These are phyloP conservation scores for Juglanconis oblonga DNA, from an alignment of 2,329 filamentous ascomycete genomes.

Conservation along the genomic window DNA sequence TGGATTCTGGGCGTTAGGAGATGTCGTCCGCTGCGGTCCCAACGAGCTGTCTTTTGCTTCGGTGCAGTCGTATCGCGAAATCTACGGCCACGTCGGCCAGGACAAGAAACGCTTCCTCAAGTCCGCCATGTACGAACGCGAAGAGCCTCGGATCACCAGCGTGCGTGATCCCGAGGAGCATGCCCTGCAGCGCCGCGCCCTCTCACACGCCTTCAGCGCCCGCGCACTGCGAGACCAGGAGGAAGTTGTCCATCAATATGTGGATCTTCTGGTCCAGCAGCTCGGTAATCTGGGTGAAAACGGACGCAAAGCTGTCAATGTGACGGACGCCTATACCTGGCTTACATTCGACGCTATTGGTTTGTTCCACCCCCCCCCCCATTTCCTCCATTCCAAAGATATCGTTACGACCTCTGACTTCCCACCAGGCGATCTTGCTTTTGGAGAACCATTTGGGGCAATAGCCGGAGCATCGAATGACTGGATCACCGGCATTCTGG, in stretches of 20 bases:
- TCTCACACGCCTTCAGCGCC: conserved; percentile 27
- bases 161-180: conserved; percentile 27
- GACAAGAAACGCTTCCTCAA: conserved; percentile 14
- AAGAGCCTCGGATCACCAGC: conserved; percentile 24
- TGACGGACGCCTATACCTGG: conserved; percentile 24
- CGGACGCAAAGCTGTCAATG: conserved; percentile 18
- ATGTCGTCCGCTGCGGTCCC: conserved; percentile 16
- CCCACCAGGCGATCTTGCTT: conserved; percentile 24
- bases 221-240: conserved; percentile 28
- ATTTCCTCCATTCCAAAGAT: background rate
- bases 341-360: conserved; percentile 30
- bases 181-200: conserved; percentile 24
- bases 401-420: background rate
- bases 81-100: conserved; percentile 11
- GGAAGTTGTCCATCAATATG: conserved; percentile 27
- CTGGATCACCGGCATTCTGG: conserved; percentile 9
- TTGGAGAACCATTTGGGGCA: conserved; percentile 17
- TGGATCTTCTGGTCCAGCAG: conserved; percentile 28
- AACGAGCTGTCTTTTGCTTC: conserved; percentile 7
- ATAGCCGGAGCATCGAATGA: conserved; percentile 16
- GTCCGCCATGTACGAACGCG: conserved; percentile 32
- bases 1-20: conserved; percentile 17
- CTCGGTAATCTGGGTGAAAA: conserved; percentile 16
- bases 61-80: conserved; percentile 6
- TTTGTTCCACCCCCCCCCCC: background rate